Evolutionary conservation across 208 protist species (phyloP).

Genomic region (Giardia duodenalis): DNA sequence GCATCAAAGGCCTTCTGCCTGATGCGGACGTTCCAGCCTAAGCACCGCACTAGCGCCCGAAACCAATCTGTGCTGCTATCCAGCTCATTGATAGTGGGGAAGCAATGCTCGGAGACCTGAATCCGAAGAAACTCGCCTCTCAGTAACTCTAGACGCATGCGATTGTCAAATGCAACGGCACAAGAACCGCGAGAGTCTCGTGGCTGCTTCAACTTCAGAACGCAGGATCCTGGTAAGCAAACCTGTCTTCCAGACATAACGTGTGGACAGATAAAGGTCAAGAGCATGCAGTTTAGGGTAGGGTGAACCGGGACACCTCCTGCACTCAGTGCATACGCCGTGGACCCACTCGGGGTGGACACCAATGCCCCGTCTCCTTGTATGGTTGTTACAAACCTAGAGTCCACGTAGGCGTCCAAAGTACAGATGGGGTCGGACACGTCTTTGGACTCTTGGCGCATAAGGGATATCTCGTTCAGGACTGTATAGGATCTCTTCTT

Average conservation of each 20-base stretch:
- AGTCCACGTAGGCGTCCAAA: not conserved
- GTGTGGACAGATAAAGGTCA: constrained; percentile 26
- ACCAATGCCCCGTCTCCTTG: constrained; percentile 31
- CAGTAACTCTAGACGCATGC: not conserved
- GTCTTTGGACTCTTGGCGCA: no score
- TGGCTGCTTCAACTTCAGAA: not conserved
- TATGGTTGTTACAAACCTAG: not conserved
- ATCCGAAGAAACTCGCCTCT: not conserved
- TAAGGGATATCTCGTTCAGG: constrained; percentile 27
- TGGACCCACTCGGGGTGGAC: constrained; percentile 25
- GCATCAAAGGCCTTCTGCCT: not conserved
- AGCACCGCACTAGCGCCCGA: not conserved
- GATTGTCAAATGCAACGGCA: not conserved
- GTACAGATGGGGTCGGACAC: not conserved
- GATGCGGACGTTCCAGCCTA: constrained; percentile 13
- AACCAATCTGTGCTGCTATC: not conserved
- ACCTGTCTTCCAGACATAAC: not conserved
- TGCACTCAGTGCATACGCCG: constrained; percentile 29
- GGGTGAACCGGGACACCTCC: constrained; percentile 25
- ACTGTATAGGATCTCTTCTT: not conserved
- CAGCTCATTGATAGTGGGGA: not conserved
- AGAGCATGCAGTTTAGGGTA: constrained; percentile 13
- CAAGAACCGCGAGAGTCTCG: not conserved
- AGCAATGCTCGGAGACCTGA: not conserved
- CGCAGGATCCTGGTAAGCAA: not conserved